These are phyloP conservation scores for Cyberlindnera euphorbiiphila DNA, from an alignment of 805 yeast genomes.

Conservation along the genomic window DNA sequence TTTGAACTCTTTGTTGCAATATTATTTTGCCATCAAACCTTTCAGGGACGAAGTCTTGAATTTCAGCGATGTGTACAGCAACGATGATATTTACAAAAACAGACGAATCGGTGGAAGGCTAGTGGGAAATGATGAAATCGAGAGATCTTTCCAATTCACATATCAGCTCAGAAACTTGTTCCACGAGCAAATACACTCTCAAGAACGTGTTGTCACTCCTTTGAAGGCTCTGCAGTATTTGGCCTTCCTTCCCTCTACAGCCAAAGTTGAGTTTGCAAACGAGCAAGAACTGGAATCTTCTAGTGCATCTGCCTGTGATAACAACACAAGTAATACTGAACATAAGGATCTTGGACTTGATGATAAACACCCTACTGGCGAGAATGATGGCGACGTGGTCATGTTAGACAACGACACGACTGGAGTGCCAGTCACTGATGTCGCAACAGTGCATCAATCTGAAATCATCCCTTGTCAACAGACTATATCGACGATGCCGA, in stretches of 20 bases:
- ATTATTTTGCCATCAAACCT: constrained; percentile 82
- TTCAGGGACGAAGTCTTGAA: constrained; percentile 60
- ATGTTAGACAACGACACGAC: no score
- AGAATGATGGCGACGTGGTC: no score
- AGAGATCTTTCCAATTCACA: constrained; percentile 78
- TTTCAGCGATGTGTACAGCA: constrained; percentile 42
- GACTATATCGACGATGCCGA: constrained; percentile 2
- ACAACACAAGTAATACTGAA: no score
- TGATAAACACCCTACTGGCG: no score
- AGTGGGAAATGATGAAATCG: constrained; percentile 74
- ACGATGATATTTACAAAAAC: constrained; percentile 31
- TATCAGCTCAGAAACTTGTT: constrained; percentile 69
- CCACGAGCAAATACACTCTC: constrained; percentile 60
- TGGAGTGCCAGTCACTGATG: neutral
- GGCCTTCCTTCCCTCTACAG: constrained; percentile 73
- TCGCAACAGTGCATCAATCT: constrained; percentile 1
- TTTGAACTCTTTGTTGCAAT: constrained; percentile 84
- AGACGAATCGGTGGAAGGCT: constrained; percentile 86
- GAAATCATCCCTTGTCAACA: constrained; percentile 5
- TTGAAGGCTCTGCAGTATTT: constrained; percentile 80
- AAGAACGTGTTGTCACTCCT: constrained; percentile 69
- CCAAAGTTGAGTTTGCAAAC: constrained; percentile 54
- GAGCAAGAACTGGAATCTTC: no score
- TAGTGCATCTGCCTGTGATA: no score
- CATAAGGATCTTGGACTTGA: no score